Percentiles rank a stretch among this genome's conserved stretches.
Conservation (phyloP, 1,284 basidiomycete genomes). For the Ganoderma lingzhi region DNA sequence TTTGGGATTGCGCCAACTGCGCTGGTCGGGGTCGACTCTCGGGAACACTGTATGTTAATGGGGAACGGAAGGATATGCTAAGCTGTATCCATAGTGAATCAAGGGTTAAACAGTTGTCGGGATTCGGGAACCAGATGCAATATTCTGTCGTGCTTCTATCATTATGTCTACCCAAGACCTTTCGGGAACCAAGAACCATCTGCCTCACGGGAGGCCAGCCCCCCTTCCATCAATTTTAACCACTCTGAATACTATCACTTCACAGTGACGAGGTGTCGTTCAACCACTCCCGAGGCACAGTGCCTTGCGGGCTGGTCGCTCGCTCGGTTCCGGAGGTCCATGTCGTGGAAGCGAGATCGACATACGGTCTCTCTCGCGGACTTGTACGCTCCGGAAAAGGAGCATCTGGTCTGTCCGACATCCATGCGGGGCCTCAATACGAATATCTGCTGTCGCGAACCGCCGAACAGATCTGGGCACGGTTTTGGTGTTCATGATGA, state of each 20-base stretch:
- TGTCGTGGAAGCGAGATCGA: neutral
- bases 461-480: neutral
- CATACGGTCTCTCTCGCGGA: neutral
- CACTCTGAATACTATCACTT: neutral
- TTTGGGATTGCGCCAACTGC: neutral
- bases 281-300: neutral
- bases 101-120: neutral
- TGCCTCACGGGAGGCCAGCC: neutral
- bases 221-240: neutral
- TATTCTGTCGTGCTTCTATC: neutral
- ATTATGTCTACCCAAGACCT: neutral
- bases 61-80: neutral
- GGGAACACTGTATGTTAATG: constrained; percentile 1
- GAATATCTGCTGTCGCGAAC: neutral
- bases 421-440: neutral
- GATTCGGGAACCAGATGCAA: neutral
- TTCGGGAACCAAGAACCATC: neutral
- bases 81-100: constrained; percentile 1
- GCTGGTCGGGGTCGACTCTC: neutral
- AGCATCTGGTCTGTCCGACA: neutral
- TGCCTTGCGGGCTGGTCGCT: neutral
- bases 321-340: neutral
- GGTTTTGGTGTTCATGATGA: neutral
- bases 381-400: neutral
- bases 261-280: neutral